Evolutionary conservation across 495 filamentous ascomycete species (phyloP).

Genomic region (Copromyces sp.): DNA sequence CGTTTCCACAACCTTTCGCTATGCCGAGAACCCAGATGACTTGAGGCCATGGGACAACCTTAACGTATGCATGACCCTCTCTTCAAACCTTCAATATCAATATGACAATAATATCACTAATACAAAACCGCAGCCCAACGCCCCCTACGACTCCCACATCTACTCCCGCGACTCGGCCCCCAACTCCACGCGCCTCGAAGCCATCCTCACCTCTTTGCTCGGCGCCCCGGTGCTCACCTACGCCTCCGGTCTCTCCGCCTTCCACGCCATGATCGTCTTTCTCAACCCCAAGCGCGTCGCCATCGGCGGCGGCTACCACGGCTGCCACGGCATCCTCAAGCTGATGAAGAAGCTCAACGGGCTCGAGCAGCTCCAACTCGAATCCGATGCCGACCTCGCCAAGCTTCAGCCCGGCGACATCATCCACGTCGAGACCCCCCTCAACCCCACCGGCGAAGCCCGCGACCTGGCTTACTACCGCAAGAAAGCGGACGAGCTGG

Average conservation of each 20-base stretch:
- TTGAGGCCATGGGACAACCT: slow-evolving; percentile 40
- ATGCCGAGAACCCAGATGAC: slow-evolving; percentile 54
- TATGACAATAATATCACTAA: not conserved
- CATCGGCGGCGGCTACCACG: slow-evolving; percentile 82
- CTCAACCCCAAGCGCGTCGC: slow-evolving; percentile 70
- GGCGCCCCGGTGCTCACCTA: slow-evolving; percentile 63
- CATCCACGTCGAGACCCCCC: slow-evolving; percentile 82
- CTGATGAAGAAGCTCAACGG: slow-evolving; percentile 63
- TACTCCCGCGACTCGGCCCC: slow-evolving; percentile 74
- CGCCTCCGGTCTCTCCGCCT: slow-evolving; percentile 73
- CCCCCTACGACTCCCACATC: slow-evolving; percentile 43
- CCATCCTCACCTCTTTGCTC: slow-evolving; percentile 62
- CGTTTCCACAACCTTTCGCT: slow-evolving; percentile 81
- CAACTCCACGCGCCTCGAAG: slow-evolving; percentile 73
- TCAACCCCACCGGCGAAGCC: slow-evolving; percentile 82
- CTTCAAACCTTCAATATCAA: not conserved
- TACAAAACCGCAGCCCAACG: slow-evolving; percentile 22
- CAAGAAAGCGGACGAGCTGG: slow-evolving; percentile 55
- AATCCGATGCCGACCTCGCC: slow-evolving; percentile 30
- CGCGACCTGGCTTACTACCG: slow-evolving; percentile 60
- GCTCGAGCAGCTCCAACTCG: slow-evolving; percentile 53
- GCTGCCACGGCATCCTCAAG: slow-evolving; percentile 73
- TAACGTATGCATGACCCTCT: slow-evolving; percentile 26
- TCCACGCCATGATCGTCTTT: slow-evolving; percentile 70
- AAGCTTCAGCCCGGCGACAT: slow-evolving; percentile 63